Percentiles rank a stretch among this genome's conserved stretches.
Conservation (phyloP, 306 rosid species). For the Gastrolobium villosum region DNA sequence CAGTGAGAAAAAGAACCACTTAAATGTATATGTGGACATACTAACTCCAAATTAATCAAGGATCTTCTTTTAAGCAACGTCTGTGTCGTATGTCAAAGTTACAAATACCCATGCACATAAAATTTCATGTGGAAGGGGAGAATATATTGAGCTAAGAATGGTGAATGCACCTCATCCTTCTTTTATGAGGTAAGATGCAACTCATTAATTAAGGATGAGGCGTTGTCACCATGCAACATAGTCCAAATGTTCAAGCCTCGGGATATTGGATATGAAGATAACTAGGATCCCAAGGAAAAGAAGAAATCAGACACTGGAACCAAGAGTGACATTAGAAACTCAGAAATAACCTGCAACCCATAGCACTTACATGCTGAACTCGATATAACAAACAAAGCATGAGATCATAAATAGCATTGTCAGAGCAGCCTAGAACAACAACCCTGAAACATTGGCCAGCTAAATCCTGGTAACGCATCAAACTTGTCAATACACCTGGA, state of each 20-base stretch:
- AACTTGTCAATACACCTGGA: constrained; percentile 70
- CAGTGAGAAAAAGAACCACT: constrained; percentile 17
- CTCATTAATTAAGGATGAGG: constrained; percentile 33
- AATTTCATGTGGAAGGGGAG: background rate
- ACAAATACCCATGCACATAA: constrained; percentile 12
- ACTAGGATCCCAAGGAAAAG: constrained; percentile 42
- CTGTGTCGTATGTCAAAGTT: background rate
- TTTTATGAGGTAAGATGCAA: constrained; percentile 10
- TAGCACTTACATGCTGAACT: constrained; percentile 58
- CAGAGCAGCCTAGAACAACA: constrained; percentile 59
- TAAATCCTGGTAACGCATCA: constrained; percentile 64
- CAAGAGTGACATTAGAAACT: constrained; percentile 44
- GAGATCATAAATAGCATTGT: constrained; percentile 56
- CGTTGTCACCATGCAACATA: constrained; percentile 36
- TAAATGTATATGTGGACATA: constrained; percentile 27
- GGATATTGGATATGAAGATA: constrained; percentile 30
- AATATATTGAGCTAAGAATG: constrained; percentile 23
- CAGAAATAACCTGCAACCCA: constrained; percentile 47
- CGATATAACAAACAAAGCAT: constrained; percentile 53
- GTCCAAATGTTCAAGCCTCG: constrained; percentile 25
- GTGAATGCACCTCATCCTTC: constrained; percentile 21
- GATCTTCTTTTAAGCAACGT: constrained; percentile 1
- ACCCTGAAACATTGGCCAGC: constrained; percentile 60
- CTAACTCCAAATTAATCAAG: constrained; percentile 32
- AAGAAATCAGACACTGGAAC: constrained; percentile 44